phyloP scores from a whole-genome alignment of 306 rosid genomes.

The Quillaja saponaria region DNA sequence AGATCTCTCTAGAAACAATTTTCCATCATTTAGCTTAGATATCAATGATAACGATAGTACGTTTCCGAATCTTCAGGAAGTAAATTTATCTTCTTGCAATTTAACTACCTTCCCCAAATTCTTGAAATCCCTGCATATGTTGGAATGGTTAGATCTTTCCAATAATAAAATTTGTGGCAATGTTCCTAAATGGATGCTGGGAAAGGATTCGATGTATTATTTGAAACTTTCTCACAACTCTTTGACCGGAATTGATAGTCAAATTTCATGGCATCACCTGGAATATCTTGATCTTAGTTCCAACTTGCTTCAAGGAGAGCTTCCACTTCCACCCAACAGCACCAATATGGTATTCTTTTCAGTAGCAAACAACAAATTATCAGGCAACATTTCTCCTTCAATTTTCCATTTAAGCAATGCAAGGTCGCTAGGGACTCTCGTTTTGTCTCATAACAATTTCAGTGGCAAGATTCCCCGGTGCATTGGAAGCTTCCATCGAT shows the following conservation, averaged over 20 bases:
- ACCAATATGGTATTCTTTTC: neutral
- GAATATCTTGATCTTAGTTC: neutral
- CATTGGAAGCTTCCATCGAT: neutral
- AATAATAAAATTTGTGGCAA: conserved; percentile 13
- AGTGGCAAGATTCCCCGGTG: conserved; percentile 38
- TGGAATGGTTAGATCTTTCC: conserved; percentile 3
- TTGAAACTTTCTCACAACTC: conserved; percentile 28
- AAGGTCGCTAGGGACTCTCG: neutral
- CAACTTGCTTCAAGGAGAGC: no score
- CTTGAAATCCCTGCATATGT: neutral
- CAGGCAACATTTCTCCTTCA: conserved; percentile 15
- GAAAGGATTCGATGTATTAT: neutral
- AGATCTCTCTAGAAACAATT: conserved; percentile 1
- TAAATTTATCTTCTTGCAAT: conserved; percentile 22
- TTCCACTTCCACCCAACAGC: conserved; percentile 12
- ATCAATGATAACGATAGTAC: neutral
- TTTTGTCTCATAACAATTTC: conserved; percentile 17
- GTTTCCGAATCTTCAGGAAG: neutral
- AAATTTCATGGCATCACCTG: conserved; percentile 12
- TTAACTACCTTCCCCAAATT: conserved; percentile 26
- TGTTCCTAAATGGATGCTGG: conserved; percentile 33
- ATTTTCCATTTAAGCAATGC: conserved; percentile 4
- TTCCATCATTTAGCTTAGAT: no score
- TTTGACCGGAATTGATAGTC: conserved; percentile 7
- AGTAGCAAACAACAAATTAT: conserved; percentile 36